phyloP scores from a whole-genome alignment of 176 grass and related monocot species.

The Musa beccarii region DNA sequence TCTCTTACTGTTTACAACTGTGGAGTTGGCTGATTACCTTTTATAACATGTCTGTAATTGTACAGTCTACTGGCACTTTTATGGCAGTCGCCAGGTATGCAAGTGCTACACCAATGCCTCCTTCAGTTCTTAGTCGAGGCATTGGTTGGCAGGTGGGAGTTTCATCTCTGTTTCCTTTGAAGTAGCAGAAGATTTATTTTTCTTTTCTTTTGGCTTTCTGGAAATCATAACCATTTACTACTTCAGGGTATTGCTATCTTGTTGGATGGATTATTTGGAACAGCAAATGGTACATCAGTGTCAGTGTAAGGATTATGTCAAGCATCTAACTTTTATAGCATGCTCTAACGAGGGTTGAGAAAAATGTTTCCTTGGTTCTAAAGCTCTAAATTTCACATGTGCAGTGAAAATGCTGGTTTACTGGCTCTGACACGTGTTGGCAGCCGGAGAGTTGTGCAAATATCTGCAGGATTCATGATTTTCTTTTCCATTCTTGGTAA shows the following conservation, averaged over 20 bases:
- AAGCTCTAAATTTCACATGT: constrained; percentile 16
- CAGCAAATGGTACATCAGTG: constrained; percentile 57
- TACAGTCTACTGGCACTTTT: constrained; percentile 75
- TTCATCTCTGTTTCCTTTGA: constrained; percentile 1
- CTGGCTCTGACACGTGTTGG: constrained; percentile 69
- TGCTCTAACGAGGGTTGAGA: not conserved
- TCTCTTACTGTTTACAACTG: constrained; percentile 2
- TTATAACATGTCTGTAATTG: not conserved
- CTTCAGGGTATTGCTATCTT: constrained; percentile 67
- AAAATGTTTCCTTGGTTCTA: not conserved
- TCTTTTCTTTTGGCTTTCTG: not conserved
- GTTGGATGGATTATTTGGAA: constrained; percentile 77
- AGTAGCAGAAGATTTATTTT: not conserved
- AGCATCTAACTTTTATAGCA: not conserved
- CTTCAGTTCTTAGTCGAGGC: constrained; percentile 75
- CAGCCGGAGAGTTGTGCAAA: constrained; percentile 81
- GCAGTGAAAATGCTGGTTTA: constrained; percentile 81
- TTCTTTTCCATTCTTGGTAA: constrained; percentile 94
- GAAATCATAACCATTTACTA: constrained; percentile 6
- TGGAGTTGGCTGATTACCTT: not conserved
- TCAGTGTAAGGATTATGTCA: constrained; percentile 47
- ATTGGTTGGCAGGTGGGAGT: constrained; percentile 79
- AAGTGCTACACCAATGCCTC: constrained; percentile 76
- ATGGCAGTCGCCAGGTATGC: constrained; percentile 77
- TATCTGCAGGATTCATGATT: constrained; percentile 97